Evolutionary conservation across 1,139 yeast species (phyloP), one percentile per base, ranked within the genome.

Genomic region (Ogataea hybrid): DNA sequence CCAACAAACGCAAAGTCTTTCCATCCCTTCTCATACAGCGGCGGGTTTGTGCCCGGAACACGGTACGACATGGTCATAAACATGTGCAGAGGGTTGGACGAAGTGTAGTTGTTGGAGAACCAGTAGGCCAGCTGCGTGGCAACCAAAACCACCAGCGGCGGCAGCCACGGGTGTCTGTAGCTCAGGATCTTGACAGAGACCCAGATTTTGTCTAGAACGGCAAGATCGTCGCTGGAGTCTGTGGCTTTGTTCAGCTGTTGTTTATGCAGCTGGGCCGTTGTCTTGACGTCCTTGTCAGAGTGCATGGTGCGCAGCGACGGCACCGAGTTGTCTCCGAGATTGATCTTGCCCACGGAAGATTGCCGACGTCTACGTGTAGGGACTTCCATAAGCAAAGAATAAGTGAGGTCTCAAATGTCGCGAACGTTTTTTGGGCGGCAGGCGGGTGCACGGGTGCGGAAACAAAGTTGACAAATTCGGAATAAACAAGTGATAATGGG

Each of bases 1-100:
- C 72, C 72, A 17, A 90, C 88, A 69, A 90, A 92, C 32, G 74
- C 75, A 50, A 89, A 76, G 64, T 92, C 99, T 54, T 83, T 80
- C 36, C 62, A 70, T 46, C 99, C 99, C 64, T 94, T 92, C 30
- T 87, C 97, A 61, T 90, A 92, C 57, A 66, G 41, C 25, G 52
- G 42, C 53, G 65, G 46, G 59, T 73, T 70, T 3, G 80, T 68
- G 9, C 75, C 78, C 25, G 69, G 72, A 32, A 84, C 71, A 43
- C 70, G 70, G 61, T 92, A 89, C 1, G 95, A 82, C 14, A 87
- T 74, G 11, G 77, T 63, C 37, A 90, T 72, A 63, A 87, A 82
- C 59, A 73, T 73, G 56, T 78, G 78, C 46, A 90, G 68, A 25
- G 80, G 74, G 61, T 87, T 88, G 18, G 76, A 58, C 30, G 68